Evolutionary conservation across 176 grass and related monocot genomes (phyloP).

Genomic region (Cymbopogon citratus): DNA sequence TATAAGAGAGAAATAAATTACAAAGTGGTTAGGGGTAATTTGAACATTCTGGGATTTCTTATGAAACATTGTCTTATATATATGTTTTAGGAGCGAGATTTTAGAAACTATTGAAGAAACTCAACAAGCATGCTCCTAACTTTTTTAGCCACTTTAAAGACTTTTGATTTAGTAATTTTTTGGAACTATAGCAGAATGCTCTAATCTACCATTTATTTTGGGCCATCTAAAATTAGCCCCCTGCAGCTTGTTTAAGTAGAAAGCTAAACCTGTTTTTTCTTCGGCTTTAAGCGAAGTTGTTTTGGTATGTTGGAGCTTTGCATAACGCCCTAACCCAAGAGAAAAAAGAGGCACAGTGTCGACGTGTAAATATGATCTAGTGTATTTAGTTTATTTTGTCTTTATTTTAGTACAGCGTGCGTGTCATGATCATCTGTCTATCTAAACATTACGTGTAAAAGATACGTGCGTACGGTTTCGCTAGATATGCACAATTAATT

Average conservation of each 20-base stretch:
- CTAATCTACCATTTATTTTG: background rate
- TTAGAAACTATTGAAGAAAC: too few relatives aligned
- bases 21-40: too few relatives aligned
- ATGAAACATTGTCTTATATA: too few relatives aligned
- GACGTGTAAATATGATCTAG: background rate
- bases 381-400: background rate
- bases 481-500: background rate
- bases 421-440: background rate
- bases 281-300: background rate
- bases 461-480: background rate
- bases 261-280: background rate
- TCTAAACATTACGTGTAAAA: background rate
- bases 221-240: background rate
- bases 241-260: too few relatives aligned
- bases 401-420: background rate
- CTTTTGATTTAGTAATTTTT: too few relatives aligned
- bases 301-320: background rate
- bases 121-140: too few relatives aligned
- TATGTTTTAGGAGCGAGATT: too few relatives aligned
- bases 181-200: too few relatives aligned
- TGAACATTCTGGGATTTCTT: too few relatives aligned
- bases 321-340: background rate
- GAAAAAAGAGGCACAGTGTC: background rate
- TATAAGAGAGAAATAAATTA: too few relatives aligned
- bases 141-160: too few relatives aligned